A percentile compares a stretch with the other conserved stretches of the same genome.
Evolutionary conservation across 257 asterid genomes (phyloP).

Genomic region (Eustoma russellianum): DNA sequence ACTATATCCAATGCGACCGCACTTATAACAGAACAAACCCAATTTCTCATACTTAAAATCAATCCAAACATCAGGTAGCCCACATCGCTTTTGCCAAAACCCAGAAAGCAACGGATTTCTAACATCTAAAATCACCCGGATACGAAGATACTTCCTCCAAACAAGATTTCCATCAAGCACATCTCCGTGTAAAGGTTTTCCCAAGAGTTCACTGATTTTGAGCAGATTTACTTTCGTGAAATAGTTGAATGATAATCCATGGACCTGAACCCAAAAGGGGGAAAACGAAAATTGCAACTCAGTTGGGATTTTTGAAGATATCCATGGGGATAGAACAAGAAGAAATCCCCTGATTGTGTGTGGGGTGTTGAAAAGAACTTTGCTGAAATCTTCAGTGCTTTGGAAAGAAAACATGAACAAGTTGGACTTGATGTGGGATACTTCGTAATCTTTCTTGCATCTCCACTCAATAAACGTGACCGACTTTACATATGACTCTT

Average conservation of each 20-base stretch:
- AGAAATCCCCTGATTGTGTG: constrained; percentile 22
- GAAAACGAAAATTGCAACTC: constrained; percentile 14
- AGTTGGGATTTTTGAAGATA: constrained; percentile 4
- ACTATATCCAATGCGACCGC: constrained; percentile 19
- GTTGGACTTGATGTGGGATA: constrained; percentile 10
- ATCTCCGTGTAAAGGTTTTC: constrained; percentile 4
- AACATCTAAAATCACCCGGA: constrained; percentile 18
- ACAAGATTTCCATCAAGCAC: not conserved
- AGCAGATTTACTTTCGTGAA: constrained; percentile 12
- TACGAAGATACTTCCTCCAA: constrained; percentile 10
- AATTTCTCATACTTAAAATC: constrained; percentile 26
- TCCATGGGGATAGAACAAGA: constrained; percentile 14
- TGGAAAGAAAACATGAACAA: constrained; percentile 19
- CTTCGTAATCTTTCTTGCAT: constrained; percentile 12
- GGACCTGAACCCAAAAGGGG: constrained; percentile 27
- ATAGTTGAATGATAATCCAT: constrained; percentile 18
- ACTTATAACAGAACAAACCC: constrained; percentile 18
- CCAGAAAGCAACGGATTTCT: constrained; percentile 17
- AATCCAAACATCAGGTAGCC: constrained; percentile 13
- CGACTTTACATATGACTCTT: constrained; percentile 2
- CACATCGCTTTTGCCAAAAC: constrained; percentile 12
- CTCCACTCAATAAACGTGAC: constrained; percentile 14
- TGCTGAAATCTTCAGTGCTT: constrained; percentile 13
- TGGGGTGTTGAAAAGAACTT: constrained; percentile 12
- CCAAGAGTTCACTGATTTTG: constrained; percentile 18